Conservation (phyloP, 805 yeast genomes). For the Monosporozyma unispora region DNA sequence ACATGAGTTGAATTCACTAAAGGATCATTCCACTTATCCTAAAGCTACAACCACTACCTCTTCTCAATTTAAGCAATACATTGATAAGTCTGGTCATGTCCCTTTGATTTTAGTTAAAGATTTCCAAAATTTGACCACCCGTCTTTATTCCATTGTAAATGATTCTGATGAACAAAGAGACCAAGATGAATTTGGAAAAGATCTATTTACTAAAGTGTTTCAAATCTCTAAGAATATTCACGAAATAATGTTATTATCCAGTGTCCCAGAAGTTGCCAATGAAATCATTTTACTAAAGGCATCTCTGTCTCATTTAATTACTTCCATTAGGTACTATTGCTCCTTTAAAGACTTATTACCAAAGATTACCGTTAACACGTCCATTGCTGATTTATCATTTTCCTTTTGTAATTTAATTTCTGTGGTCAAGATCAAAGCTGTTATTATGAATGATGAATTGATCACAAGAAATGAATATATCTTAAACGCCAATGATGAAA, state of each 20-base stretch:
- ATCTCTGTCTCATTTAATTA: slow-evolving; percentile 63
- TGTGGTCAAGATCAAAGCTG: slow-evolving; percentile 7
- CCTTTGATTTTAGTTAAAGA: slow-evolving; percentile 10
- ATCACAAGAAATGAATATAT: neutral
- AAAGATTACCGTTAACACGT: slow-evolving; percentile 58
- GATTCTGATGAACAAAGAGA: slow-evolving; percentile 1
- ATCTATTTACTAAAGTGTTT: slow-evolving; percentile 20
- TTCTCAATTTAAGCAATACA: slow-evolving; percentile 3
- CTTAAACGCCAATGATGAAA: neutral
- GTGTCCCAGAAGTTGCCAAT: slow-evolving; percentile 29
- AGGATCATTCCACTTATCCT: neutral
- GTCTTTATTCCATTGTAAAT: slow-evolving; percentile 8
- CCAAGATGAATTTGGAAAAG: slow-evolving; percentile 7
- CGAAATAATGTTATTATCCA: slow-evolving; percentile 15
- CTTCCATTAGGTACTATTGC: slow-evolving; percentile 67
- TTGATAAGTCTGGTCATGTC: slow-evolving; percentile 13
- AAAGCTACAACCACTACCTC: neutral
- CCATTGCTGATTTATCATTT: slow-evolving; percentile 65
- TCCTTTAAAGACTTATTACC: slow-evolving; percentile 55
- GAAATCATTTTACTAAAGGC: slow-evolving; percentile 43
- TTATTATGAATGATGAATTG: neutral
- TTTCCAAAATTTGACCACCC: slow-evolving; percentile 6
- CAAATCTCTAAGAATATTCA: slow-evolving; percentile 16
- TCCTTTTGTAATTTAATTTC: slow-evolving; percentile 50
- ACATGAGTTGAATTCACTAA: slow-evolving; percentile 30